Conservation (phyloP, 2,329 filamentous ascomycete genomes). For the Nannizzia gypsea region DNA sequence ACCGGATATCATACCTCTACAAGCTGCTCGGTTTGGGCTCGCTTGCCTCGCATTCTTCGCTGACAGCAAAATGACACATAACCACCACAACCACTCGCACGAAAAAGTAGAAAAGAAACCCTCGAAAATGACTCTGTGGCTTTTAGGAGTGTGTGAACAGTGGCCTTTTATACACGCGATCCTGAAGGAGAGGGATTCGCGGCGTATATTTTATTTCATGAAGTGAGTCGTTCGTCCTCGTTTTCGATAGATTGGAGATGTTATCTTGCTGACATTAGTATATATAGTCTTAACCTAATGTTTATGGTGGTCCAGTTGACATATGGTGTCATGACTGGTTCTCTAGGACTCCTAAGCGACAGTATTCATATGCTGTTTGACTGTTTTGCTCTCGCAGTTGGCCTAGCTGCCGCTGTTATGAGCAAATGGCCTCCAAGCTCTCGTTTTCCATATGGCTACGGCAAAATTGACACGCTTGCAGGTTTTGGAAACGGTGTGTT, state of each 20-base stretch:
- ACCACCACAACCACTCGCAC: conserved; percentile 13
- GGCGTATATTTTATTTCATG: conserved; percentile 96
- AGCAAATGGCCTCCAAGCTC: conserved; percentile 91
- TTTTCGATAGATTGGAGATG: not conserved
- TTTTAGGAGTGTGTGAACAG: conserved; percentile 57
- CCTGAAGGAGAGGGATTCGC: conserved; percentile 78
- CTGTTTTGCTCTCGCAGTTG: conserved; percentile 81
- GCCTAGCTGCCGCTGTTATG: conserved; percentile 81
- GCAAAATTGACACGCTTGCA: conserved; percentile 90
- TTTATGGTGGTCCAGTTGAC: conserved; percentile 95
- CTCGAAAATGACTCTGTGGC: conserved; percentile 58
- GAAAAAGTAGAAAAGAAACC: conserved; percentile 37
- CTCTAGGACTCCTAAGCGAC: conserved; percentile 86
- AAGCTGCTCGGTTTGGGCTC: conserved; percentile 15
- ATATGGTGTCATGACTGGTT: conserved; percentile 88
- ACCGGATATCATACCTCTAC: not conserved
- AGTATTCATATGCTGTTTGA: conserved; percentile 99
- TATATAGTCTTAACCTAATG: conserved; percentile 66
- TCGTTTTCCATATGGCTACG: conserved; percentile 86
- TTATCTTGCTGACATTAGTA: not conserved
- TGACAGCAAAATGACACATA: not conserved
- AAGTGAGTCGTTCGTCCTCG: conserved; percentile 43
- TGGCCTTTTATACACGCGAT: conserved; percentile 78
- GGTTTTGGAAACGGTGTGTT: conserved; percentile 96
- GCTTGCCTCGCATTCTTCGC: conserved; percentile 5